phyloP scores from a whole-genome alignment of 2,329 filamentous ascomycete genomes.

The Xylariaceae sp. region DNA sequence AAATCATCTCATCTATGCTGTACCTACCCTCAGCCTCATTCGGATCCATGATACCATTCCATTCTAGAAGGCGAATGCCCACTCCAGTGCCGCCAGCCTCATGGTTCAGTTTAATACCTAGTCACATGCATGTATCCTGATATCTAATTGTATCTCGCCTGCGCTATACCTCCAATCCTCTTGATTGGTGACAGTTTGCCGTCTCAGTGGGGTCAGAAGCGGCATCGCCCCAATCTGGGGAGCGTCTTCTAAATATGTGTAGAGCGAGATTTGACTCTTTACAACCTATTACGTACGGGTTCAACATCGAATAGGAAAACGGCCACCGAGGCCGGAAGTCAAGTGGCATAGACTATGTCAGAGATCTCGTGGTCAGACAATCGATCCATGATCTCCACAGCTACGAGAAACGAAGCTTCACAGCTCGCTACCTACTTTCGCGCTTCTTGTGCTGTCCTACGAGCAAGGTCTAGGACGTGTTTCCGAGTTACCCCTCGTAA shows the following conservation, averaged over 20 bases:
- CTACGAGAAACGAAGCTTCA: constrained; percentile 27
- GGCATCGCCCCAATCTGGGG: constrained; percentile 23
- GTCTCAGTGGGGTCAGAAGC: constrained; percentile 17
- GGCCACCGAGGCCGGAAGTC: constrained; percentile 5
- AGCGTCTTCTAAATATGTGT: constrained; percentile 23
- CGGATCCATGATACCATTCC: constrained; percentile 23
- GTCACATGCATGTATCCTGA: constrained; percentile 36
- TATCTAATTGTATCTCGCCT: constrained; percentile 28
- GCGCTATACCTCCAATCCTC: constrained; percentile 24
- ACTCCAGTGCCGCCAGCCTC: constrained; percentile 16
- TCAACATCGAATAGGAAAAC: not conserved
- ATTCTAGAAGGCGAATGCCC: constrained; percentile 20
- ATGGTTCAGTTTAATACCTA: constrained; percentile 27
- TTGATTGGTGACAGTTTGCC: constrained; percentile 30
- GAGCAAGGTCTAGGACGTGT: constrained; percentile 34
- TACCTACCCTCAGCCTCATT: constrained; percentile 36
- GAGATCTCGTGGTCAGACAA: constrained; percentile 32
- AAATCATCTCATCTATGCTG: constrained; percentile 30
- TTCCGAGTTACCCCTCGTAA: constrained; percentile 38
- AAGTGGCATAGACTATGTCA: constrained; percentile 29
- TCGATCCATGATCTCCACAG: constrained; percentile 32
- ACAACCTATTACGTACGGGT: constrained; percentile 13
- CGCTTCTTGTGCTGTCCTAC: constrained; percentile 27
- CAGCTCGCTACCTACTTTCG: constrained; percentile 23
- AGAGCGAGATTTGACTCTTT: constrained; percentile 16